phyloP scores from a whole-genome alignment of 2,329 filamentous ascomycete species.

The Botrytis elliptica region DNA sequence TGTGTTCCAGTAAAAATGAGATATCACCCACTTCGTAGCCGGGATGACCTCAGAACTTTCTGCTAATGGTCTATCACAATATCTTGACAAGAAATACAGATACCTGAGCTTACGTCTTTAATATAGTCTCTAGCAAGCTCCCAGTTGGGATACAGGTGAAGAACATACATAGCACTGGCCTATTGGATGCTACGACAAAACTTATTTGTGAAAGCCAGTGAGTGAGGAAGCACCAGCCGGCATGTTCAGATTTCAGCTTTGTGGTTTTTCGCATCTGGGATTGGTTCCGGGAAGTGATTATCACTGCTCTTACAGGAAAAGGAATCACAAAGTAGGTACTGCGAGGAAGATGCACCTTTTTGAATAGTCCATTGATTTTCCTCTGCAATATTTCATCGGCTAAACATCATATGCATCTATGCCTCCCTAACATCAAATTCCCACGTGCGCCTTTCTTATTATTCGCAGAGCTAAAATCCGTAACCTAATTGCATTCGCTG shows the following conservation, averaged over 20 bases:
- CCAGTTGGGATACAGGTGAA: neutral
- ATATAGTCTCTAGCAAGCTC: neutral
- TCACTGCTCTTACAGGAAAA: neutral
- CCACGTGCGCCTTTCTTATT: neutral
- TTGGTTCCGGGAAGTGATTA: neutral
- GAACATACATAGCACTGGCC: neutral
- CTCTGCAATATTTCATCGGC: neutral
- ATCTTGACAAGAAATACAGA: neutral
- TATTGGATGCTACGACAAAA: neutral
- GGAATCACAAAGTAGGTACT: neutral
- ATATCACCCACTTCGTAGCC: too few relatives aligned
- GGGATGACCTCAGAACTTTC: neutral
- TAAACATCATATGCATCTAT: neutral
- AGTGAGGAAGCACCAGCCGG: neutral
- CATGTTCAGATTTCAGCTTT: neutral
- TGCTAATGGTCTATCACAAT: neutral
- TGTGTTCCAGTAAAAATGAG: rapidly evolving
- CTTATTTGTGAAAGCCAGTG: too few relatives aligned
- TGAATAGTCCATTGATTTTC: neutral
- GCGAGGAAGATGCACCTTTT: neutral
- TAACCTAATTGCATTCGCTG: neutral
- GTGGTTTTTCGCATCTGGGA: neutral
- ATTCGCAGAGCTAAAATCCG: neutral
- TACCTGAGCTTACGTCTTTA: neutral
- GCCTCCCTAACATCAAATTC: conserved; percentile 1